Percentiles rank a stretch among this genome's conserved stretches.
Conservation (phyloP, 2,329 filamentous ascomycete species). For the Exophiala lecanii-corni region DNA sequence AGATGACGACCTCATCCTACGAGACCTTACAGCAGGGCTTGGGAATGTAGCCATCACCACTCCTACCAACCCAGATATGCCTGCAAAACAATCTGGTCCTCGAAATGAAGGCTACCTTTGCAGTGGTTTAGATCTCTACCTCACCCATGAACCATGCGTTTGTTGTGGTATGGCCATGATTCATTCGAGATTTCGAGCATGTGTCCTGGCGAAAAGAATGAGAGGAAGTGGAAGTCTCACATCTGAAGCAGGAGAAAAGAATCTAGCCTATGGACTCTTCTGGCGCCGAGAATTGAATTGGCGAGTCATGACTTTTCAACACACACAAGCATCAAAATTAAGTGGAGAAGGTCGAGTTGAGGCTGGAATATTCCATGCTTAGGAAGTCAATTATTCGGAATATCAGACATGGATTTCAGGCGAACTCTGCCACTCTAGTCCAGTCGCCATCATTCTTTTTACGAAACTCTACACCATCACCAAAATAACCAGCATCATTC, state of each 20-base stretch:
- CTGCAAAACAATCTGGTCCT: slow-evolving; percentile 45
- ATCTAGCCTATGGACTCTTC: slow-evolving; percentile 56
- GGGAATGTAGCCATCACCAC: slow-evolving; percentile 12
- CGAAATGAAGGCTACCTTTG: slow-evolving; percentile 78
- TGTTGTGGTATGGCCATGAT: slow-evolving; percentile 97
- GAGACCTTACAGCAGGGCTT: slow-evolving; percentile 14
- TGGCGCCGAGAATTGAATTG: slow-evolving; percentile 57
- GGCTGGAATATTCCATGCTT: slow-evolving; percentile 26
- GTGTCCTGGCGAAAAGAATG: slow-evolving; percentile 78
- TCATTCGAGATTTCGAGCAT: slow-evolving; percentile 84
- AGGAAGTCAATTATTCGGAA: slow-evolving; percentile 27
- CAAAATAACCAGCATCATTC: slow-evolving; percentile 90
- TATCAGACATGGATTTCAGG: slow-evolving; percentile 35
- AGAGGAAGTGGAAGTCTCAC: slow-evolving; percentile 74
- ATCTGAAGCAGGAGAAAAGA: slow-evolving; percentile 40
- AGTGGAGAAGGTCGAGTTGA: slow-evolving; percentile 15
- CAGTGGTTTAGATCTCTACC: slow-evolving; percentile 86
- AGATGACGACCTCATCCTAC: slow-evolving; percentile 16
- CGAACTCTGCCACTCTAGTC: slow-evolving; percentile 50
- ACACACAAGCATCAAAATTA: slow-evolving; percentile 30
- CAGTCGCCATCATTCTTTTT: slow-evolving; percentile 52
- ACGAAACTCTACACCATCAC: slow-evolving; percentile 77
- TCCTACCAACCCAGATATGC: slow-evolving; percentile 5
- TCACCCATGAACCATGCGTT: slow-evolving; percentile 92
- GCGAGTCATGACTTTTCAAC: slow-evolving; percentile 46